A percentile compares a stretch with the other conserved stretches of the same genome.
These are phyloP conservation scores for Blastobotrys petasosporus DNA, from an alignment of 1,139 yeast species.

Conservation along the genomic window DNA sequence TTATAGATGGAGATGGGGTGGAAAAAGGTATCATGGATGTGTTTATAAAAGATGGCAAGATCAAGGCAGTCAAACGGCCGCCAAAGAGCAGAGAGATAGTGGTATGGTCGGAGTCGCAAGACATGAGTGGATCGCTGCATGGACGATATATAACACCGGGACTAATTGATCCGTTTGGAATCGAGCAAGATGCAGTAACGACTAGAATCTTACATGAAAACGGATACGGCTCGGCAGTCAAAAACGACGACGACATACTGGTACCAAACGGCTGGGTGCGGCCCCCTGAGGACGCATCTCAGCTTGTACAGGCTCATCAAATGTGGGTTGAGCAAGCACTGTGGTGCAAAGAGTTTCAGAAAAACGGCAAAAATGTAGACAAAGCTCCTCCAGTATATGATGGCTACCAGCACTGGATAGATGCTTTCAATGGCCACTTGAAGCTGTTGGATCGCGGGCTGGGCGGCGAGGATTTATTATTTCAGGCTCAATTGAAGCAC, in stretches of 20 bases:
- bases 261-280: slow-evolving; percentile 5
- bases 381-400: slow-evolving; percentile 5
- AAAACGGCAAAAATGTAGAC: not conserved
- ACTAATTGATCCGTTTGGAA: slow-evolving; percentile 7
- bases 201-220: slow-evolving; percentile 5
- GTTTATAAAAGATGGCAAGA: slow-evolving; percentile 2
- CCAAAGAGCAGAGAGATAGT: not conserved
- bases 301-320: not conserved
- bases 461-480: slow-evolving; percentile 6
- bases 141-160: slow-evolving; percentile 10
- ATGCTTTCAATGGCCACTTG: slow-evolving; percentile 2
- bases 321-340: slow-evolving; percentile 7
- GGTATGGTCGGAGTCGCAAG: too few species aligned
- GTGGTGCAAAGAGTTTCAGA: slow-evolving; percentile 7
- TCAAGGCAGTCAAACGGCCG: slow-evolving; percentile 2
- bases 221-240: slow-evolving; percentile 6
- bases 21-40: slow-evolving; percentile 3
- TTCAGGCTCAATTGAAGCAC: slow-evolving; percentile 8
- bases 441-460: not conserved
- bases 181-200: slow-evolving; percentile 8
- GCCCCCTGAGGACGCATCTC: not conserved
- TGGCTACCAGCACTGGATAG: slow-evolving; percentile 1
- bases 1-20: slow-evolving; percentile 8
- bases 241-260: not conserved
- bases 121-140: too few species aligned